Percentiles rank a stretch among this genome's conserved stretches.
Evolutionary conservation across 192 early-diverging fungal genomes (phyloP).

Genomic region (Backusella mclennaniae): DNA sequence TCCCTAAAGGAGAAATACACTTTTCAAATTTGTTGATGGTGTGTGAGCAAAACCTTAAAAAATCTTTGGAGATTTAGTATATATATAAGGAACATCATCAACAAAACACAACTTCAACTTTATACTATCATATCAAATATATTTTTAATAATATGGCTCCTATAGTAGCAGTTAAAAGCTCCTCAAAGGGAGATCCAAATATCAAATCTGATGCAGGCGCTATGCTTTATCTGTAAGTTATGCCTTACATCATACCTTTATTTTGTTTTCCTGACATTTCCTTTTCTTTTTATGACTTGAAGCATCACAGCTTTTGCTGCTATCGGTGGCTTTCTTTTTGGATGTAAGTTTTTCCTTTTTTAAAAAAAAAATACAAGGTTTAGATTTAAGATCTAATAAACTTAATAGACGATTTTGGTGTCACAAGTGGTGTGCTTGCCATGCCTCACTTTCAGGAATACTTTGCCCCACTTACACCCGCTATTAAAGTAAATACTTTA

Average conservation of each 20-base stretch:
- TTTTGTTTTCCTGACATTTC: background rate
- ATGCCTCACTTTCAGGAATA: constrained; percentile 59
- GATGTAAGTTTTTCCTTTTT: constrained; percentile 35
- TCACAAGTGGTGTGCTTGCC: constrained; percentile 66
- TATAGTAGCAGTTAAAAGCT: constrained; percentile 3
- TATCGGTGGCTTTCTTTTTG: constrained; percentile 69
- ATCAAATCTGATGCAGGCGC: constrained; percentile 21
- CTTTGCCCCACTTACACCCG: constrained; percentile 41
- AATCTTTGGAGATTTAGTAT: constrained; percentile 1
- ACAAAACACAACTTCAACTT: background rate
- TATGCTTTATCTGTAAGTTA: constrained; percentile 16
- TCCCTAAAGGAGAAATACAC: background rate
- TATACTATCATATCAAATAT: background rate
- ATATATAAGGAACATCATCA: background rate
- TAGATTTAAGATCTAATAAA: background rate
- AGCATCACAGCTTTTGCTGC: constrained; percentile 52
- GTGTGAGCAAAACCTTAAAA: constrained; percentile 9
- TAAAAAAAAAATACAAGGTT: background rate
- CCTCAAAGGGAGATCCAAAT: constrained; percentile 3
- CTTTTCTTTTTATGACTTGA: background rate
- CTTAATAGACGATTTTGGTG: constrained; percentile 59
- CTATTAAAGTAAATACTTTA: constrained; percentile 28
- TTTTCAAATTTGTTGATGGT: background rate
- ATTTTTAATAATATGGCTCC: constrained; percentile 17
- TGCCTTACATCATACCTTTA: background rate